phyloP scores from a whole-genome alignment of 208 protist species.

The Acanthamoeba castellanii region DNA sequence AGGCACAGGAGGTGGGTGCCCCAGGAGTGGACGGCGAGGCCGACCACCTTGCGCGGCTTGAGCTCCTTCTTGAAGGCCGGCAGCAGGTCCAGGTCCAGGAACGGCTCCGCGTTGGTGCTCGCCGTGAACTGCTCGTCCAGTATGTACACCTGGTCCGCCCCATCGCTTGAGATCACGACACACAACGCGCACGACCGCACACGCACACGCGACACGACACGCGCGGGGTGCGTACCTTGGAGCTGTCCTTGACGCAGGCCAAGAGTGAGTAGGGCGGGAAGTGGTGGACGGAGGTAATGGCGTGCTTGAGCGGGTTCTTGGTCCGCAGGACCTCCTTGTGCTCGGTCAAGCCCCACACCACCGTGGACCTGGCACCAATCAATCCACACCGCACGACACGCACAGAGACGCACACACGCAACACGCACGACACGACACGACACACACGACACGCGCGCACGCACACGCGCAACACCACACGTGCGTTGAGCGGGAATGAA shows the following conservation, averaged over 20 bases:
- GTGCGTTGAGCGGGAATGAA: background rate
- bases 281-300: constrained; percentile 22
- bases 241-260: constrained; percentile 28
- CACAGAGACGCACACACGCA: background rate
- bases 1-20: constrained; percentile 20
- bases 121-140: background rate
- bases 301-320: constrained; percentile 54
- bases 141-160: background rate
- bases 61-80: constrained; percentile 58
- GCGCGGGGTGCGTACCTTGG: background rate
- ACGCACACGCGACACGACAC: background rate
- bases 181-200: too few relatives aligned
- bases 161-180: background rate
- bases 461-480: background rate
- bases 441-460: background rate
- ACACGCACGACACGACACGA: background rate
- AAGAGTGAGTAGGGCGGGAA: background rate
- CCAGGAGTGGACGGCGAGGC: constrained; percentile 9
- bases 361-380: background rate
- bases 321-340: background rate
- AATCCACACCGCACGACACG: background rate
- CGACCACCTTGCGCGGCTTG: constrained; percentile 49
- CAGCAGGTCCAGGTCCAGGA: constrained; percentile 28
- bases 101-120: background rate
- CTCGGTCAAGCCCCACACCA: constrained; percentile 13